phyloP scores from a whole-genome alignment of 805 yeast species.

The Sugiyamaella floridensis region DNA sequence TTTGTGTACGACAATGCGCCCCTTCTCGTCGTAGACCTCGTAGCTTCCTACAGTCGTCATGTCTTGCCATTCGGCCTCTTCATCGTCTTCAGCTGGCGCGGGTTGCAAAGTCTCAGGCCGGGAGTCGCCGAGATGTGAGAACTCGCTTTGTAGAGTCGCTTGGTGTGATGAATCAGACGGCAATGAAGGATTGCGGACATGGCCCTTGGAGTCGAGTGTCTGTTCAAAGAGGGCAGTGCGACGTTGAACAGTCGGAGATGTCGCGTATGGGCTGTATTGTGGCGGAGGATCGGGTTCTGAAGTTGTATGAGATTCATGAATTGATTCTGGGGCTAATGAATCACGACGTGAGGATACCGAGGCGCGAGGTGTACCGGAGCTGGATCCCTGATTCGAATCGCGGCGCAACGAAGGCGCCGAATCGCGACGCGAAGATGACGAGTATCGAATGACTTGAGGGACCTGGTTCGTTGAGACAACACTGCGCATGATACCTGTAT shows the following conservation, averaged over 20 bases:
- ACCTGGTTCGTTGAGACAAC: constrained; percentile 12
- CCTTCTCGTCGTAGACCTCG: constrained; percentile 76
- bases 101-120: neutral
- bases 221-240: neutral
- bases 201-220: neutral
- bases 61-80: constrained; percentile 60
- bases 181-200: constrained; percentile 10
- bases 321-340: neutral
- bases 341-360: neutral
- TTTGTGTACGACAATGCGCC: constrained; percentile 29
- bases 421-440: constrained; percentile 6
- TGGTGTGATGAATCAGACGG: constrained; percentile 20
- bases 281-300: neutral
- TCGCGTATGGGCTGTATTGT: neutral
- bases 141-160: constrained; percentile 2
- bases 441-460: constrained; percentile 19
- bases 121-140: constrained; percentile 1
- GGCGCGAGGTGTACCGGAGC: neutral
- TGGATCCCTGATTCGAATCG: neutral
- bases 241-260: neutral
- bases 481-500: constrained; percentile 21
- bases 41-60: constrained; percentile 76
- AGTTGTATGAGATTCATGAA: neutral
- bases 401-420: neutral
- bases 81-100: constrained; percentile 13